A percentile compares a stretch with the other conserved stretches of the same genome.
Conservation (phyloP, 345 rosid species). For the Hibiscus syriacus region DNA sequence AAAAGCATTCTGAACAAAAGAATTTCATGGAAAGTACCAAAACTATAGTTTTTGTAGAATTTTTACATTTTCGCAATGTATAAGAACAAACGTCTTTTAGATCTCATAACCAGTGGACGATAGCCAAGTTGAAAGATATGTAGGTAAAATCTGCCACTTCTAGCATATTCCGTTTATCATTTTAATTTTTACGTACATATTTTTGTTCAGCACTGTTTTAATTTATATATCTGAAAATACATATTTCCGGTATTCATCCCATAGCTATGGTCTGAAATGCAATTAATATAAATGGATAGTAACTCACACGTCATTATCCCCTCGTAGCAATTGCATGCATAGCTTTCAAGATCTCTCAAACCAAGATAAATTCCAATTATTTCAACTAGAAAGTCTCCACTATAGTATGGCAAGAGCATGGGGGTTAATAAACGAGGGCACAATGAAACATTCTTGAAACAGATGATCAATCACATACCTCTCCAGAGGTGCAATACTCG, state of each 20-base stretch:
- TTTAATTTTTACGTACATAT: background rate
- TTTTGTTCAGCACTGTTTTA: background rate
- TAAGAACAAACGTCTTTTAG: background rate
- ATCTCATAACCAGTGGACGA: too few species aligned
- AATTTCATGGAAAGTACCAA: too few species aligned
- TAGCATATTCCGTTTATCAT: background rate
- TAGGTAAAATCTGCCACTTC: background rate
- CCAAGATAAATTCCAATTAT: background rate
- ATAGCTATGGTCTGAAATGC: background rate
- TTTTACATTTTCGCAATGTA: background rate
- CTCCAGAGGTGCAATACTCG: conserved; percentile 46
- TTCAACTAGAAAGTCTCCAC: background rate
- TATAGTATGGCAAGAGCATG: background rate
- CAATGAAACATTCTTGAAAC: background rate
- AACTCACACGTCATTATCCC: background rate
- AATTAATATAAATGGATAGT: background rate
- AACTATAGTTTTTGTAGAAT: background rate
- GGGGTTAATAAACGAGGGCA: too few species aligned
- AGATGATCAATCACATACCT: conserved; percentile 36
- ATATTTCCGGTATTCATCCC: background rate
- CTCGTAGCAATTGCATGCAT: too few species aligned
- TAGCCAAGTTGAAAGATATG: too few species aligned
- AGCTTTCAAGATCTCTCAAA: background rate
- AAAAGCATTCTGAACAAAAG: background rate
- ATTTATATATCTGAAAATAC: background rate